Evolutionary conservation across 805 yeast genomes (phyloP).

Genomic region (Candida nanaspora): DNA sequence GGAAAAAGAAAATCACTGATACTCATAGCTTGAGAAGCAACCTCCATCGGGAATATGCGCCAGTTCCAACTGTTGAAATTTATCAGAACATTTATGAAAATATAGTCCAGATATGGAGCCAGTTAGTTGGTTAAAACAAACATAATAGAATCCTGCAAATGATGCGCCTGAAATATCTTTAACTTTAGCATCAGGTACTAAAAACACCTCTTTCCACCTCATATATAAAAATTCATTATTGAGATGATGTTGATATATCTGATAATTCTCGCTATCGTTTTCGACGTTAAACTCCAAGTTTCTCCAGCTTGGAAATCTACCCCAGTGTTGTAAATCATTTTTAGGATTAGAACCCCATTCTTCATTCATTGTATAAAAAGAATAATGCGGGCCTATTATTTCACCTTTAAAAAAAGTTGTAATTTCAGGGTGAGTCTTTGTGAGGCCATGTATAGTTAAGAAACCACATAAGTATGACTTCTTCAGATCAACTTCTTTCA

Average conservation of each 20-base stretch:
- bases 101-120: slow-evolving; percentile 78
- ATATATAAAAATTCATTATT: slow-evolving; percentile 56
- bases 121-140: slow-evolving; percentile 69
- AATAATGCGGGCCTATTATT: slow-evolving; percentile 51
- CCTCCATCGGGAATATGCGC: slow-evolving; percentile 46
- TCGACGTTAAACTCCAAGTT: slow-evolving; percentile 22
- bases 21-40: slow-evolving; percentile 26
- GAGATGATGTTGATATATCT: slow-evolving; percentile 18
- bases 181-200: slow-evolving; percentile 72
- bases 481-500: slow-evolving; percentile 59
- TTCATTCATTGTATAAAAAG: slow-evolving; percentile 51
- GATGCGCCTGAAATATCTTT: slow-evolving; percentile 65
- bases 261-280: slow-evolving; percentile 19
- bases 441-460: slow-evolving; percentile 57
- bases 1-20: slow-evolving; percentile 7
- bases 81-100: slow-evolving; percentile 73
- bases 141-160: slow-evolving; percentile 87
- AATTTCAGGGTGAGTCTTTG: slow-evolving; percentile 53
- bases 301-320: slow-evolving; percentile 35
- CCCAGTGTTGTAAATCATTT: slow-evolving; percentile 62
- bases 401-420: slow-evolving; percentile 72
- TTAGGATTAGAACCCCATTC: slow-evolving; percentile 44
- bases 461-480: slow-evolving; percentile 51
- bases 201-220: slow-evolving; percentile 92
- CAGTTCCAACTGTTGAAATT: slow-evolving; percentile 70